Conservation (phyloP, 108 stramenopile genomes). For the Skeletonema tropicum region DNA sequence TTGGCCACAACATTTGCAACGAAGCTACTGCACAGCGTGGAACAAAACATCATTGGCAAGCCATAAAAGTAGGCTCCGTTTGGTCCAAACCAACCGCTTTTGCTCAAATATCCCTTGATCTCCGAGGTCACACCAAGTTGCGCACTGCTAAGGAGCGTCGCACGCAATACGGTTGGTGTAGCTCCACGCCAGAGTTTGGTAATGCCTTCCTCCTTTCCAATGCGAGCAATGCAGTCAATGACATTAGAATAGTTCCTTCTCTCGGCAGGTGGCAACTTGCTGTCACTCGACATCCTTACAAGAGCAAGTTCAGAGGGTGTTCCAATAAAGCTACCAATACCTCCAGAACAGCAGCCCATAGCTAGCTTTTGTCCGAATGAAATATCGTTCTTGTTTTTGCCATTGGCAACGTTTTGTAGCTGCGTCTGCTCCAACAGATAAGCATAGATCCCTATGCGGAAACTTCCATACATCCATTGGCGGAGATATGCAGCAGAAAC, state of each 20-base stretch:
- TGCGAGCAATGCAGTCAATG: slow-evolving; percentile 46
- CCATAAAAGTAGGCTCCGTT: slow-evolving; percentile 32
- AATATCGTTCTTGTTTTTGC: slow-evolving; percentile 36
- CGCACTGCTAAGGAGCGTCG: slow-evolving; percentile 25
- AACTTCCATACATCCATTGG: slow-evolving; percentile 45
- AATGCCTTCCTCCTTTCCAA: slow-evolving; percentile 36
- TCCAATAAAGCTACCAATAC: slow-evolving; percentile 43
- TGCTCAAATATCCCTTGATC: slow-evolving; percentile 22
- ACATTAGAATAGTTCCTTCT: slow-evolving; percentile 43
- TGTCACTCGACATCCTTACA: slow-evolving; percentile 45
- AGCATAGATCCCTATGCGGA: slow-evolving; percentile 39
- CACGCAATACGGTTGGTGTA: slow-evolving; percentile 38
- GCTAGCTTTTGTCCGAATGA: slow-evolving; percentile 24
- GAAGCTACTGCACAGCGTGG: slow-evolving; percentile 39
- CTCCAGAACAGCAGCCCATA: slow-evolving; percentile 42
- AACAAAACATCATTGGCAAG: slow-evolving; percentile 40
- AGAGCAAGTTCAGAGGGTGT: slow-evolving; percentile 42
- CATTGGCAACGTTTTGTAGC: slow-evolving; percentile 20
- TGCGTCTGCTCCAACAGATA: slow-evolving; percentile 38
- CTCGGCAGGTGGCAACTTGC: slow-evolving; percentile 35
- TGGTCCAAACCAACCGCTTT: slow-evolving; percentile 32
- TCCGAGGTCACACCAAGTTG: slow-evolving; percentile 41
- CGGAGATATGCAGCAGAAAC: slow-evolving; percentile 44
- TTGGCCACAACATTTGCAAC: slow-evolving; percentile 43
- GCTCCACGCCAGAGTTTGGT: slow-evolving; percentile 46